Conservation (phyloP, 768 basidiomycete species). For the Lactarius trivialis region DNA sequence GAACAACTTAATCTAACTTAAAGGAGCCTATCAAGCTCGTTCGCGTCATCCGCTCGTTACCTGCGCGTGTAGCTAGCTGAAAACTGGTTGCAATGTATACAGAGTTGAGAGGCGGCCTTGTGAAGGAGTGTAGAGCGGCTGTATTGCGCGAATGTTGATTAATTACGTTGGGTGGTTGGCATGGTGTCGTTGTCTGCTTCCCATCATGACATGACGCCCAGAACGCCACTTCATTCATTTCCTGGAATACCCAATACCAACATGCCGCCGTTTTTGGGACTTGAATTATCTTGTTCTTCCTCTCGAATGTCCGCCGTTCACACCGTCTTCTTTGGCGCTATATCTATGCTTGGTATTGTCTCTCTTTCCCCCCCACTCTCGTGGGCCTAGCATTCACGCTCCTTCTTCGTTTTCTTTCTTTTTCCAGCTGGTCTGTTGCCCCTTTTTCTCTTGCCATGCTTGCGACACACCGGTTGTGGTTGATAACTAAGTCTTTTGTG, state of each 20-base stretch:
- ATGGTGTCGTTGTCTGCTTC: background rate
- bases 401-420: background rate
- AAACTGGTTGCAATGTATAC: background rate
- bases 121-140: background rate
- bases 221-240: background rate
- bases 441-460: background rate
- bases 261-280: background rate
- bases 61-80: background rate
- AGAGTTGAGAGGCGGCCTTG: background rate
- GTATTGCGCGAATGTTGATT: too few species aligned
- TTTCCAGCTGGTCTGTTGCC: slow-evolving; percentile 15
- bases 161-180: background rate
- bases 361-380: background rate
- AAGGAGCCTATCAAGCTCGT: slow-evolving; percentile 9
- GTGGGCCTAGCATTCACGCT: background rate
- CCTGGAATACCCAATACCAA: background rate
- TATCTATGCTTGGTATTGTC: background rate
- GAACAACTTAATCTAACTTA: too few species aligned
- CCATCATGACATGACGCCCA: background rate
- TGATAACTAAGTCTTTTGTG: slow-evolving; percentile 3
- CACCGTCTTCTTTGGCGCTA: background rate
- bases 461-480: background rate
- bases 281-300: background rate
- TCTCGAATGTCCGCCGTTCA: background rate
- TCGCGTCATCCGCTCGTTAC: background rate